These are phyloP conservation scores for Sordariomycetes sp. DNA, from an alignment of 2,329 filamentous ascomycete species.

Conservation along the genomic window DNA sequence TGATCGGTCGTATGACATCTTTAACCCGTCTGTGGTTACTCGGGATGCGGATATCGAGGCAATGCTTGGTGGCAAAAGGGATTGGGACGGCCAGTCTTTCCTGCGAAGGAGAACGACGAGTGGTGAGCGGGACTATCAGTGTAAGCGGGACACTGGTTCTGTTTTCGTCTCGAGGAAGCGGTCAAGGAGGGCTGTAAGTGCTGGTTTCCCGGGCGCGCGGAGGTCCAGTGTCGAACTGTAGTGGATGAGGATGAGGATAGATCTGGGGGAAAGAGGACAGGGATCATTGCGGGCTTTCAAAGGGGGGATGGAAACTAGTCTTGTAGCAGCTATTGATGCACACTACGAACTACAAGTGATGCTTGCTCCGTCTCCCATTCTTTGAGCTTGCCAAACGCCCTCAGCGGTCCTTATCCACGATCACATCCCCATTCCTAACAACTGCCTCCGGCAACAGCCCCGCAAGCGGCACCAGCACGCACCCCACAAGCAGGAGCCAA, in stretches of 20 bases:
- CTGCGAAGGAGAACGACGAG: neutral
- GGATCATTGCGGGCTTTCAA: neutral
- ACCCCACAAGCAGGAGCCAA: neutral
- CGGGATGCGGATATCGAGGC: neutral
- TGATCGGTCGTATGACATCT: neutral
- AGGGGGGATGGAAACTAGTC: neutral
- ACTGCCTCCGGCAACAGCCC: constrained; percentile 1
- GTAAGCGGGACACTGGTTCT: neutral
- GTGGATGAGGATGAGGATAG: neutral
- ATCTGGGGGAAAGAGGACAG: neutral
- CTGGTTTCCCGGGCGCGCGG: neutral
- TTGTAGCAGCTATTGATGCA: neutral
- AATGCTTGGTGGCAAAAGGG: neutral
- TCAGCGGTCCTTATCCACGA: neutral
- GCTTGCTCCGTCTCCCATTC: neutral
- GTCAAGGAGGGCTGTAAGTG: neutral
- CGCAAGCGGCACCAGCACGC: constrained; percentile 1
- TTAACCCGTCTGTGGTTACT: neutral
- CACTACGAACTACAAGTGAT: neutral
- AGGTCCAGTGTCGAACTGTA: neutral
- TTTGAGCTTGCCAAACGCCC: neutral
- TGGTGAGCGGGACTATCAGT: neutral
- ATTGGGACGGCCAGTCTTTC: neutral
- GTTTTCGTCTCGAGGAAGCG: neutral
- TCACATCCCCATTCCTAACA: constrained; percentile 1